Evolutionary conservation across 306 rosid genomes (phyloP).

Genomic region (Oemleria cerasiformis): DNA sequence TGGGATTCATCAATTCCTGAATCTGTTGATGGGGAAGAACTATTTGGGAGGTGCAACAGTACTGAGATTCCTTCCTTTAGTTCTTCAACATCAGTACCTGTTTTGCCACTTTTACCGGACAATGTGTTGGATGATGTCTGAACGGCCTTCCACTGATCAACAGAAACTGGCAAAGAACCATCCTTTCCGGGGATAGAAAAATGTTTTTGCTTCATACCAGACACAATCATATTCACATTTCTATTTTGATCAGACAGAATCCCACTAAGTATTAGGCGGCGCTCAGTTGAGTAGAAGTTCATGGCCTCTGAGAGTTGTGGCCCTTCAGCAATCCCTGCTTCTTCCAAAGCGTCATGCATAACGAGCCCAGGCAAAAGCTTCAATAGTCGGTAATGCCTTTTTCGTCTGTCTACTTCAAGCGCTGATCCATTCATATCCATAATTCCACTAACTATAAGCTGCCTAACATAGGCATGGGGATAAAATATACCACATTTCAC

Average conservation of each 20-base stretch:
- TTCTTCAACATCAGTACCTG: constrained; percentile 57
- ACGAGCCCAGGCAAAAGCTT: constrained; percentile 67
- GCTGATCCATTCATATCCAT: constrained; percentile 57
- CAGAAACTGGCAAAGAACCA: constrained; percentile 39
- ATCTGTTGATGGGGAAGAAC: constrained; percentile 33
- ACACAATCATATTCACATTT: constrained; percentile 26
- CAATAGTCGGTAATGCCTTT: constrained; percentile 67
- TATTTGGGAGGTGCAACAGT: constrained; percentile 62
- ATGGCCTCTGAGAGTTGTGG: constrained; percentile 55
- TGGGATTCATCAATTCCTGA: constrained; percentile 55
- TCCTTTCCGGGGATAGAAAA: constrained; percentile 47
- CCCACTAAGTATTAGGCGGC: constrained; percentile 64
- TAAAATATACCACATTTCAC: constrained; percentile 71
- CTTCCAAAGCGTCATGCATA: constrained; percentile 59
- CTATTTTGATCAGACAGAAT: constrained; percentile 35
- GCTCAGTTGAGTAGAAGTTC: constrained; percentile 68
- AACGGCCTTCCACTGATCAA: constrained; percentile 46
- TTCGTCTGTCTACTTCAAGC: constrained; percentile 55
- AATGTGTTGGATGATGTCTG: constrained; percentile 26
- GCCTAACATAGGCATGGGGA: constrained; percentile 92
- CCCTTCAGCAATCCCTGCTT: constrained; percentile 62
- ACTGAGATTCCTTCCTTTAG: constrained; percentile 63
- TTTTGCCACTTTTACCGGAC: constrained; percentile 45
- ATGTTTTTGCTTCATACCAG: constrained; percentile 42
- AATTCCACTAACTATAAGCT: constrained; percentile 86